phyloP scores from a whole-genome alignment of 1,284 basidiomycete species.

The Pyrrhoderma noxium region DNA sequence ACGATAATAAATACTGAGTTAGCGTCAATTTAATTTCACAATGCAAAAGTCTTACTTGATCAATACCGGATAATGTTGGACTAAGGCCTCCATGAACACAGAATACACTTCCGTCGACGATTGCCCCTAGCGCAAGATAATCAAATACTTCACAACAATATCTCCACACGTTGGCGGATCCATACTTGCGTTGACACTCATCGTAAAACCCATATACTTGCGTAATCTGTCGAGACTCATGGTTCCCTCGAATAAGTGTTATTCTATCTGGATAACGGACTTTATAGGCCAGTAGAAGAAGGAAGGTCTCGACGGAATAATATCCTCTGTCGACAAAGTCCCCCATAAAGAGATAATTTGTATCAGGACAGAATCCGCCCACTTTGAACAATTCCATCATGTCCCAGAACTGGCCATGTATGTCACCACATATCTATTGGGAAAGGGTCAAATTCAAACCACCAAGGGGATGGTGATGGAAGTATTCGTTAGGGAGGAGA shows the following conservation, averaged over 20 bases:
- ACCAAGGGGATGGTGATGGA: conserved; percentile 5
- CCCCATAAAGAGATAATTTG: conserved; percentile 98
- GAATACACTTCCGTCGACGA: conserved; percentile 92
- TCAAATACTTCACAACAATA: conserved; percentile 99
- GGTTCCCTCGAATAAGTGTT: conserved; percentile 95
- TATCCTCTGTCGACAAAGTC: conserved; percentile 97
- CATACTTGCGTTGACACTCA: conserved; percentile 96
- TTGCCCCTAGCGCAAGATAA: conserved; percentile 88
- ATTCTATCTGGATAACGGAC: conserved; percentile 97
- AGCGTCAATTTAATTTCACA: neutral
- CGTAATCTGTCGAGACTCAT: conserved; percentile 98
- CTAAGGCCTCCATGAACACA: conserved; percentile 92
- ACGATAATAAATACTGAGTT: neutral
- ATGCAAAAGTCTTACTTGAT: conserved; percentile 84
- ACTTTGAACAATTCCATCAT: conserved; percentile 95
- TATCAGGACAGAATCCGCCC: conserved; percentile 91
- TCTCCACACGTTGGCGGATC: conserved; percentile 91
- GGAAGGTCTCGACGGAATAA: conserved; percentile 96
- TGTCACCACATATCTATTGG: conserved; percentile 86
- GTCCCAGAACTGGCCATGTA: conserved; percentile 98
- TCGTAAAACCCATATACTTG: conserved; percentile 99
- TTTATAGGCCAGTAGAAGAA: conserved; percentile 91
- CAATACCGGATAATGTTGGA: conserved; percentile 76
- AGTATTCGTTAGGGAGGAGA: conserved; percentile 16
- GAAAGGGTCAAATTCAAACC: neutral